Evolutionary conservation across 352 stramenopile species (phyloP), one percentile per base, ranked within the genome.

Genomic region (Elongisporangium anandrum): DNA sequence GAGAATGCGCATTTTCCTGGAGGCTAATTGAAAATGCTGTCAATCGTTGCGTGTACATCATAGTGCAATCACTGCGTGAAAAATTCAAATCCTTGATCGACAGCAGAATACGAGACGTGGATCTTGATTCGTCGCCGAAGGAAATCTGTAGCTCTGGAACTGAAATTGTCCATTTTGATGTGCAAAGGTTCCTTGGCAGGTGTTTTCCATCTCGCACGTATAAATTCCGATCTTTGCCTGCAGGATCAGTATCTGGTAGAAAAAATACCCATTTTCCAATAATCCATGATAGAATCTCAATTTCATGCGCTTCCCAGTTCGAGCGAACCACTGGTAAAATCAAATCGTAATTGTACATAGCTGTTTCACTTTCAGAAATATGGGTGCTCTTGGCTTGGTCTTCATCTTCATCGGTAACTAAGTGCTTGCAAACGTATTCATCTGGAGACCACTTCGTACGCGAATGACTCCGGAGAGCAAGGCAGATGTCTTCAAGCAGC

Each of bases 191-290:
- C 62, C 68, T 73, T 21, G 73, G 56, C 4, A 45, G 58, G 12
- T 48, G 8, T 50, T 59, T 70, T 8, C 61, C 65, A 38, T 60
- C 59, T 26, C 63, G 55, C 52, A 70, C 39, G 51, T 80, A 56
- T 13, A 78, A 54, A 63, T 80, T 58, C 26, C 61, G 66, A 60
- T 72, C 54, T 13, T 57, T 51, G 19, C 54, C 55, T 15, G 67
- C 63, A 7, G 15, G 49, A 20, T 64, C 9, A 3, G 64, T 71
- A 16, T 87, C 66, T 4, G 80, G 82, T 21, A 90, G 50, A 57
- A 92, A 90, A 45, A 87, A 94, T 2, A 70, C 76, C 85, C 85
- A 94, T 51, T 94, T 94, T 8, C 85, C 85, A 52, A 88, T 48
- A 10, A 83, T 49, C 85, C 85, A 94, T 10, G 69, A 65, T 16